Conservation (phyloP, 2,329 filamentous ascomycete species). For the Calonectria leucothoes region DNA sequence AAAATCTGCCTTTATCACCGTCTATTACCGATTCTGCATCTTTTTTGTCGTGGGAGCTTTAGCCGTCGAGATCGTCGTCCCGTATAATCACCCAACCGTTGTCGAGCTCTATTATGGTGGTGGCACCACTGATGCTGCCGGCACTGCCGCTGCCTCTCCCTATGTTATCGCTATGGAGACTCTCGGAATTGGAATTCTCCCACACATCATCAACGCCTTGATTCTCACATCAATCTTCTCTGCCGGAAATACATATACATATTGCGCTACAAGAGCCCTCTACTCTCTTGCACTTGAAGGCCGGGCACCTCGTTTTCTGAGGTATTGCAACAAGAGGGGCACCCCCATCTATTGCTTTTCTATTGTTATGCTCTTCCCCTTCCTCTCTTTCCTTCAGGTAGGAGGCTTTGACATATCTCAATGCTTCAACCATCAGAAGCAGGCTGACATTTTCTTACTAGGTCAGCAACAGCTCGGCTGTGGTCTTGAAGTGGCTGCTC, state of each 20-base stretch:
- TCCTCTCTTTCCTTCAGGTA: constrained; percentile 60
- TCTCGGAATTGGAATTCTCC: constrained; percentile 62
- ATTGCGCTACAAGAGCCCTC: constrained; percentile 61
- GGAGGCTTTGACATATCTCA: too few species aligned
- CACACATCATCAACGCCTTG: constrained; percentile 69
- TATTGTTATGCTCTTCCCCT: constrained; percentile 64
- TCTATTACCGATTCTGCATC: constrained; percentile 77
- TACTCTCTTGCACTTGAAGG: constrained; percentile 63
- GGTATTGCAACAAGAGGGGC: constrained; percentile 69
- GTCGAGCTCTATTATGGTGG: constrained; percentile 59
- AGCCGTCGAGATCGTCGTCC: constrained; percentile 73
- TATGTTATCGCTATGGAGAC: constrained; percentile 73
- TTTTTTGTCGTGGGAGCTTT: constrained; percentile 80
- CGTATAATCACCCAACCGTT: constrained; percentile 71
- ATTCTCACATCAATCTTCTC: constrained; percentile 57
- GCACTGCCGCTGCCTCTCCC: constrained; percentile 67
- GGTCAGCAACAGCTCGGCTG: constrained; percentile 58
- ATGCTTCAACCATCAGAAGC: too few species aligned
- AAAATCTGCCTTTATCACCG: constrained; percentile 77
- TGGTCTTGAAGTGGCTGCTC: constrained; percentile 65
- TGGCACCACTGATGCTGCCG: constrained; percentile 46
- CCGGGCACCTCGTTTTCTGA: constrained; percentile 63
- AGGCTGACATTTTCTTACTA: constrained; percentile 36
- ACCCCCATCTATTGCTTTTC: constrained; percentile 70
- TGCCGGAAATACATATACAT: constrained; percentile 63